Base-by-base conservation (phyloP, 108 stramenopile genomes). In the Nitzschia sp. region DNA sequence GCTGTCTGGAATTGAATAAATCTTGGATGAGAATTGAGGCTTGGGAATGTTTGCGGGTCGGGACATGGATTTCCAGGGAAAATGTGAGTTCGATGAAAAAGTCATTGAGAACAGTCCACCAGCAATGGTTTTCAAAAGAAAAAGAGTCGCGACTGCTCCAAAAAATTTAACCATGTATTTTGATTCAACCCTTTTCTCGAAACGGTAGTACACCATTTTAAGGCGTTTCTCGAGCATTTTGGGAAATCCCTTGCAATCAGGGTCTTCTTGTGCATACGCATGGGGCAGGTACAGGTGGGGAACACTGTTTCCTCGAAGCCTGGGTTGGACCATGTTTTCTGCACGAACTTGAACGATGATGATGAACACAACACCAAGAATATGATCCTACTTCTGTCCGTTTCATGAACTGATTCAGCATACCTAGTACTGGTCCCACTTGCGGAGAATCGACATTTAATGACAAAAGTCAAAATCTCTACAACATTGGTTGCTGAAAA, bases 1-100 rank as follows among this genome's bases (percentile, higher is more conserved):
- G 12, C 74, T 67, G 37, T 84, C 85, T 2, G 86, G 86, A 57
- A 87, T 73, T 1, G 73, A 26, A 57, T 90, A 87, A 42, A 73
- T 62, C 62, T 14, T 41, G 20, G 66, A 72, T n/a, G 57, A 53
- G 19, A 6, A 37, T 17, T 7, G 57, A 58, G 37, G 57, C 19
- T 58, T 58, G 0, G 10, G 34, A 37, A 10, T 58, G 29, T 11
- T 40, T 41, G 44, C 41, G 21, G 66, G 66, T 14, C 66, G 66
- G 12, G 53, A 55, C 66, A 67, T 67, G 41, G 25, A 21, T 29
- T 43, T 54, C 66, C 66, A 67, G 0, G 66, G 66, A 67, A 25
- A 67, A 6, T 58, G 57, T 12, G 57, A 40, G n/a, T 7, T 40
- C 3, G 37, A 34, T 1, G 19, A 34, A 12, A 34, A 34, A 39